phyloP scores from a whole-genome alignment of 441 rosid genomes.

The Populus hybrid region DNA sequence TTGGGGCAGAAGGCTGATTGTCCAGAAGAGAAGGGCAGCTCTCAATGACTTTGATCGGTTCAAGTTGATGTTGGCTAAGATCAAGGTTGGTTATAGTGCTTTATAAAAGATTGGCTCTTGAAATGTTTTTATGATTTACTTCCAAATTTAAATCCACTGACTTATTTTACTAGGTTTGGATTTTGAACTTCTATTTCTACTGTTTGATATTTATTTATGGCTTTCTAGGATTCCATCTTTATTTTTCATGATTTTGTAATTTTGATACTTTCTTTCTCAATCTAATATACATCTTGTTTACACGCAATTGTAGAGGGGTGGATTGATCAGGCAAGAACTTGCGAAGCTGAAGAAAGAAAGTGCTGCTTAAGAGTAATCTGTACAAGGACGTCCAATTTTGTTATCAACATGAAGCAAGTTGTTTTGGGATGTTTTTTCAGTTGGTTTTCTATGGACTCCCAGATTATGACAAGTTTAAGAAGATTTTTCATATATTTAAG shows the following conservation, averaged over 20 bases:
- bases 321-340: conserved; percentile 81
- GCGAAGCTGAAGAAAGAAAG: conserved; percentile 76
- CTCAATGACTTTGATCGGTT: conserved; percentile 88
- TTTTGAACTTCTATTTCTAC: background rate
- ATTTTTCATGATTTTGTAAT: background rate
- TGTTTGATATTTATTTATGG: background rate
- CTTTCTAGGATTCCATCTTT: background rate
- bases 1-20: conserved; percentile 87
- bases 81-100: conserved; percentile 50
- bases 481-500: background rate
- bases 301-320: conserved; percentile 58
- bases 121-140: background rate
- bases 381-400: conserved; percentile 24
- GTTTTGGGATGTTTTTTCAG: conserved; percentile 6
- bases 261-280: background rate
- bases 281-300: conserved; percentile 2
- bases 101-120: background rate
- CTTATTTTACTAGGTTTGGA: background rate
- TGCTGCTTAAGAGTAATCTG: conserved; percentile 30
- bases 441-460: background rate
- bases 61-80: conserved; percentile 87
- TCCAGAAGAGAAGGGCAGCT: conserved; percentile 72
- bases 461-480: conserved; percentile 11
- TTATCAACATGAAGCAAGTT: conserved; percentile 1
- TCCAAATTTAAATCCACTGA: background rate